phyloP scores from a whole-genome alignment of 176 grass and related monocot genomes.

The Carex parvula region DNA sequence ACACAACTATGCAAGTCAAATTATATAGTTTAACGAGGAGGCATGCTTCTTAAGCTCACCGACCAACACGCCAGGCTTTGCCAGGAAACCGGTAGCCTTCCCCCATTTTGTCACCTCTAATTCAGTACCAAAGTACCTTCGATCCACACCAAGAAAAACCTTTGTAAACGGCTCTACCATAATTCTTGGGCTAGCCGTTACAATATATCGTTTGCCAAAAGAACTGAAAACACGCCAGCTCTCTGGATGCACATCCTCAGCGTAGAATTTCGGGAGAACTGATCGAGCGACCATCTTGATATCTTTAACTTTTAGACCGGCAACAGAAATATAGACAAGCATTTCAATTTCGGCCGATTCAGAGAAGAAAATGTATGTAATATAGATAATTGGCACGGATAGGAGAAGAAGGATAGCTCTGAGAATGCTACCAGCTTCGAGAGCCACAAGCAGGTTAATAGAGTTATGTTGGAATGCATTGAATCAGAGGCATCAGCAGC shows the following conservation, averaged over 20 bases:
- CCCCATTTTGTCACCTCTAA: too few species aligned
- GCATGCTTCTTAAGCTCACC: slow-evolving; percentile 69
- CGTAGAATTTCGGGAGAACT: slow-evolving; percentile 88
- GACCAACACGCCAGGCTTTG: slow-evolving; percentile 59
- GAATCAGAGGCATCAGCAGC: too few species aligned
- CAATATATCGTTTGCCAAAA: slow-evolving; percentile 57
- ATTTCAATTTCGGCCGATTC: slow-evolving; percentile 74
- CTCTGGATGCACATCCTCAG: slow-evolving; percentile 87
- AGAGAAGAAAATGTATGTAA: slow-evolving; percentile 79
- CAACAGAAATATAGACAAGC: slow-evolving; percentile 78
- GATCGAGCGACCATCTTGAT: slow-evolving; percentile 82
- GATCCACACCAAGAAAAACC: slow-evolving; percentile 66
- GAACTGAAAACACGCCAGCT: slow-evolving; percentile 89
- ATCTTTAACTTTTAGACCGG: slow-evolving; percentile 59
- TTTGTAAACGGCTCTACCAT: slow-evolving; percentile 69
- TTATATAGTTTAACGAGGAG: background rate
- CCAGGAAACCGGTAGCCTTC: slow-evolving; percentile 67
- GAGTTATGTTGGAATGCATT: too few species aligned
- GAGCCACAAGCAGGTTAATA: slow-evolving; percentile 64
- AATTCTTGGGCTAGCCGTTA: slow-evolving; percentile 70
- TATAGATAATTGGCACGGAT: slow-evolving; percentile 71
- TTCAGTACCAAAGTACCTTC: too few species aligned
- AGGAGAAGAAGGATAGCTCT: slow-evolving; percentile 63
- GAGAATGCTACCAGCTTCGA: slow-evolving; percentile 86
- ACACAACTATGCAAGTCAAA: background rate